These are phyloP conservation scores for Neotropicomus parvogracilis DNA, from an alignment of 1,284 basidiomycete genomes.

Conservation along the genomic window DNA sequence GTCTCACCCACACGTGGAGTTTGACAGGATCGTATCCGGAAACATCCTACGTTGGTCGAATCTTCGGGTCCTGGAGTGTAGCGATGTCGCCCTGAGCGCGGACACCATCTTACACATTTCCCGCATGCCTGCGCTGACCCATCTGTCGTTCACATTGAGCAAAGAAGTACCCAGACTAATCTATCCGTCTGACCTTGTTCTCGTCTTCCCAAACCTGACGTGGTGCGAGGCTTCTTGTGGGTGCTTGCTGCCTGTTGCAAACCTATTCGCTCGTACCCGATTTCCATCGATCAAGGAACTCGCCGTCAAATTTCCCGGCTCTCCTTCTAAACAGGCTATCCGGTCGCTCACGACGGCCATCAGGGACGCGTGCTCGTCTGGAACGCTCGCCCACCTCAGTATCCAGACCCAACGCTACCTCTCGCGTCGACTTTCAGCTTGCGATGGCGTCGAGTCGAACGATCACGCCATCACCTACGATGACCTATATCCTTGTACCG, in stretches of 20 bases:
- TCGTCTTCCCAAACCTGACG: not conserved
- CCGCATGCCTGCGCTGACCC: not conserved
- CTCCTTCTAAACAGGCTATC: not conserved
- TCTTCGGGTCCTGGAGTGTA: not conserved
- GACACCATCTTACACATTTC: slow-evolving; percentile 2
- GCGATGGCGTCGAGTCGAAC: no score
- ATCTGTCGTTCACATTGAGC: not conserved
- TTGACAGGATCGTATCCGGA: slow-evolving; percentile 1
- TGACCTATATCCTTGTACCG: not conserved
- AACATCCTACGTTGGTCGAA: not conserved
- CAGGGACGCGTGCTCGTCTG: not conserved
- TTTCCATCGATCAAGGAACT: not conserved
- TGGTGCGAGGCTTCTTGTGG: slow-evolving; percentile 1
- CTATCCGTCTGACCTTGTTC: not conserved
- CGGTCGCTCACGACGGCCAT: not conserved
- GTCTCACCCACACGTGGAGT: not conserved
- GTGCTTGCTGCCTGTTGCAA: not conserved
- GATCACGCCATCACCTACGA: not conserved
- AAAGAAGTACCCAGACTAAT: not conserved
- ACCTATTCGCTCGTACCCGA: not conserved
- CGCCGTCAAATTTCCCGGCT: not conserved
- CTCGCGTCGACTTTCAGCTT: not conserved
- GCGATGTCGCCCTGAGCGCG: not conserved
- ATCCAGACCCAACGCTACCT: slow-evolving; percentile 2
- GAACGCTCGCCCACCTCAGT: not conserved